Percentiles rank a stretch among this genome's conserved stretches.
Conservation (phyloP, 345 rosid species). For the Trapa incisa region DNA sequence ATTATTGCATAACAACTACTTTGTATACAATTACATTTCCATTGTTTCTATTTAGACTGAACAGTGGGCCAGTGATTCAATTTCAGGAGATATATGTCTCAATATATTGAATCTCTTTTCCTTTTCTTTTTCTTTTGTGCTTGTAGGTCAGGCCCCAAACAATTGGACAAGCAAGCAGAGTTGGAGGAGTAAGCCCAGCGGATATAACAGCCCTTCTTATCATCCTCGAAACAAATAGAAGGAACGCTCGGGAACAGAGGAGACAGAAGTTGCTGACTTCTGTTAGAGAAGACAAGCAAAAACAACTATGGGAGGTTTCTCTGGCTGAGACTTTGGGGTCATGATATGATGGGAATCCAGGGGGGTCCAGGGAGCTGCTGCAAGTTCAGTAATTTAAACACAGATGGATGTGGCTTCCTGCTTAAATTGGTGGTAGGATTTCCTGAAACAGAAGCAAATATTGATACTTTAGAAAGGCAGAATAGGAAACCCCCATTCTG, state of each 20-base stretch:
- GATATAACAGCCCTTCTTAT: constrained; percentile 85
- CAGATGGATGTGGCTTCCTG: no score
- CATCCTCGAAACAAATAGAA: constrained; percentile 60
- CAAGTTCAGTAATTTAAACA: no score
- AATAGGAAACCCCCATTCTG: no score
- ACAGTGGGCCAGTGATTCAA: not conserved
- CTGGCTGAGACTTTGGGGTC: not conserved
- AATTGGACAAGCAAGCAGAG: constrained; percentile 77
- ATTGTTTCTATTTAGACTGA: not conserved
- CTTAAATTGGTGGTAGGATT: no score
- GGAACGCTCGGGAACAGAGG: constrained; percentile 49
- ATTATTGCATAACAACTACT: not conserved
- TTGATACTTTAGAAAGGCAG: no score
- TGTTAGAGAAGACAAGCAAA: not conserved
- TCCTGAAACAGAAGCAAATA: no score
- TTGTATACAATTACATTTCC: no score
- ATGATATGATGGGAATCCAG: not conserved
- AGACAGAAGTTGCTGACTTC: constrained; percentile 23
- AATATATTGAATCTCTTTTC: not conserved
- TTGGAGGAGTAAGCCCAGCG: constrained; percentile 93
- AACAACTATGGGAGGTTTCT: not conserved
- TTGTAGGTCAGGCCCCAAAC: constrained; percentile 90
- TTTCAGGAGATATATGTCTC: not conserved
- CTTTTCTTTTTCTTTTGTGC: not conserved
- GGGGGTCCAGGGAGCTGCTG: no score